Base-by-base conservation (phyloP, 2,329 filamentous ascomycete genomes). In the Botryosphaeria dothidea region DNA sequence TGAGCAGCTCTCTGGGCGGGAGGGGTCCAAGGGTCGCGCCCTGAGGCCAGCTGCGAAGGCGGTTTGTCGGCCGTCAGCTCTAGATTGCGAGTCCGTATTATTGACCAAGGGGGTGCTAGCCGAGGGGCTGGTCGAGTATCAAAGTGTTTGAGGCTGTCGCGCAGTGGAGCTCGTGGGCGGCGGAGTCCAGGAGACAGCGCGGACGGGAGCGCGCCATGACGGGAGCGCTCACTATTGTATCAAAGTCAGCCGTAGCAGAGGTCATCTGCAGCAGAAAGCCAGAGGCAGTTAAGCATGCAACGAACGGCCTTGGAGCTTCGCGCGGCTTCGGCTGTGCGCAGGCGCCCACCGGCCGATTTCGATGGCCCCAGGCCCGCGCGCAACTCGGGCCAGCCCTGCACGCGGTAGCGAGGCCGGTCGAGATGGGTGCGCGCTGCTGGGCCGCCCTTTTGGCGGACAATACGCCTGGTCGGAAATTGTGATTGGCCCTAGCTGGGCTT, bases 61-160 rank as follows among this genome's bases (percentile, higher is more conserved):
- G 38, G 19, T 38, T 41, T 56, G 51, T 56, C 51, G 38, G 36
- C 36, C 23, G 56, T 45, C 56, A 31, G 56, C 38, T 46, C 43
- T 60, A 60, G 56, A 60, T 60, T 41, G 34, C 43, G 38, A 15
- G 25, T 36, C 56, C 56, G 56, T 60, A 60, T 60, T 46, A 27
- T 31, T 45, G n/a, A 5, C 41, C 25, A 31, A 41, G 41, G 56
- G 54, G 54, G 21, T 21, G n/a, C 56, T 60, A 60, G 56, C 56
- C 56, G 56, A 60, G 56, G 56, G 36, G 56, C 56, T 60, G 56
- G 56, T 34, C 41, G 56, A 45, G 56, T 31, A 60, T 34, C 56
- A 60, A 13, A 31, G 54, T 60, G 56, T 60, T 41, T 19, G 54
- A 58, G 54, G 25, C 54, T 58, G 54, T 29, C 38, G 56, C 56